Percentiles rank a stretch among this genome's conserved stretches.
Evolutionary conservation across 2,329 filamentous ascomycete species (phyloP).

Genomic region (Colletotrichum truncatum): DNA sequence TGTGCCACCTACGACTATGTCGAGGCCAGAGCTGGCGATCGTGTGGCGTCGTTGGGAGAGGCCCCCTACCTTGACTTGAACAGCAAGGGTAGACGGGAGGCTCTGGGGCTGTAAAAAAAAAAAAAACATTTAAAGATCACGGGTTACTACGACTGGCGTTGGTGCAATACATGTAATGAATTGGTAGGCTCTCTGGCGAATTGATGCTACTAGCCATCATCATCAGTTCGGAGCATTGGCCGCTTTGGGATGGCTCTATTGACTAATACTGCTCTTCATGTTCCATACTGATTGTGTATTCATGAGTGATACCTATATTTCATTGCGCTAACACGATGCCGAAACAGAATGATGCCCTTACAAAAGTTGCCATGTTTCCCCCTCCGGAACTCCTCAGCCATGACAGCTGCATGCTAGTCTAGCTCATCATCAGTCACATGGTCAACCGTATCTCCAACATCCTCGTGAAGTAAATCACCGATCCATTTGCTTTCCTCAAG

Average conservation of each 20-base stretch:
- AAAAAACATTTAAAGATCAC: neutral
- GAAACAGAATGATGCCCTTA: no score
- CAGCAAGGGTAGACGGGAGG: slow-evolving; percentile 50
- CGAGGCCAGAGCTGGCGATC: slow-evolving; percentile 50
- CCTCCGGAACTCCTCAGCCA: neutral
- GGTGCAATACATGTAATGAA: neutral
- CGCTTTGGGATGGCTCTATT: no score
- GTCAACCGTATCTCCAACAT: slow-evolving; percentile 51
- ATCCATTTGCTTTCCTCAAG: slow-evolving; percentile 73
- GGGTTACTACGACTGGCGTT: slow-evolving; percentile 2
- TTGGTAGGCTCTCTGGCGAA: neutral
- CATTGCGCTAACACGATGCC: no score
- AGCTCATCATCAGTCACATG: slow-evolving; percentile 21
- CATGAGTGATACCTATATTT: no score
- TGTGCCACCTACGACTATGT: slow-evolving; percentile 70
- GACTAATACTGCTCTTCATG: no score
- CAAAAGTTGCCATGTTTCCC: neutral
- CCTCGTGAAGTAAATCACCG: slow-evolving; percentile 74
- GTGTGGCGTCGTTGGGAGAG: slow-evolving; percentile 53
- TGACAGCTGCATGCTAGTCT: neutral
- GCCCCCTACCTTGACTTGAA: slow-evolving; percentile 50
- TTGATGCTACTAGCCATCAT: neutral
- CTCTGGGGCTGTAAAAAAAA: slow-evolving; percentile 35
- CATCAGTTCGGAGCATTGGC: no score
- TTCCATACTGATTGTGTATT: no score